phyloP scores from a whole-genome alignment of 2,329 filamentous ascomycete species.

The Alternaria sp. region DNA sequence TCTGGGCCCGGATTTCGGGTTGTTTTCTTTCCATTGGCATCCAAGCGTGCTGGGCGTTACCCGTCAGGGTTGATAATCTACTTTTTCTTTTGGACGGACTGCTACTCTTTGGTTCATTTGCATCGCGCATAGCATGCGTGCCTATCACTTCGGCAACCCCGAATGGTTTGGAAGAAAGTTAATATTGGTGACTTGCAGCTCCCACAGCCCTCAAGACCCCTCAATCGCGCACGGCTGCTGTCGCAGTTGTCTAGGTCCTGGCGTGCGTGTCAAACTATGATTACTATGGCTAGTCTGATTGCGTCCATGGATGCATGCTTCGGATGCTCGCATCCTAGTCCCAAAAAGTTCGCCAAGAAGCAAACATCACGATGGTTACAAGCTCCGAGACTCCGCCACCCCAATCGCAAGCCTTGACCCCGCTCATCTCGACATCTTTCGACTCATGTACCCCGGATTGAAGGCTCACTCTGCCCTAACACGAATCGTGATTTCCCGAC shows the following conservation, averaged over 20 bases:
- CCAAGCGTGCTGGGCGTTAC: not conserved
- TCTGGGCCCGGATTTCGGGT: not conserved
- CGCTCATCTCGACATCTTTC: not conserved
- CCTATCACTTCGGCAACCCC: not conserved
- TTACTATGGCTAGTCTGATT: not conserved
- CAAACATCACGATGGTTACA: not conserved
- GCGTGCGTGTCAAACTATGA: not conserved
- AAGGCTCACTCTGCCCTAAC: not conserved
- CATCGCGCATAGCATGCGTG: not conserved
- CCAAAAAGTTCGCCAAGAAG: not conserved
- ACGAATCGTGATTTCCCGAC: slow-evolving; percentile 10
- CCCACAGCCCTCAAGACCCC: not conserved
- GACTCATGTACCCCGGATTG: slow-evolving; percentile 5
- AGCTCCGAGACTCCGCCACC: slow-evolving; percentile 2
- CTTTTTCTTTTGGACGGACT: not conserved
- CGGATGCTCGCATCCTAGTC: slow-evolving; percentile 10
- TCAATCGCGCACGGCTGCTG: not conserved
- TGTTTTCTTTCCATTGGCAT: not conserved
- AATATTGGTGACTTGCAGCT: not conserved
- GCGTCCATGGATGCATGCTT: not conserved
- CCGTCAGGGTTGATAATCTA: not conserved
- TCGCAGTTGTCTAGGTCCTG: not conserved
- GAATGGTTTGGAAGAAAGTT: not conserved
- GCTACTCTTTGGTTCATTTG: not conserved
- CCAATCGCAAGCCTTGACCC: slow-evolving; percentile 7